These are phyloP conservation scores for Talaromyces islandicus DNA, from an alignment of 2,329 filamentous ascomycete genomes.

Conservation along the genomic window DNA sequence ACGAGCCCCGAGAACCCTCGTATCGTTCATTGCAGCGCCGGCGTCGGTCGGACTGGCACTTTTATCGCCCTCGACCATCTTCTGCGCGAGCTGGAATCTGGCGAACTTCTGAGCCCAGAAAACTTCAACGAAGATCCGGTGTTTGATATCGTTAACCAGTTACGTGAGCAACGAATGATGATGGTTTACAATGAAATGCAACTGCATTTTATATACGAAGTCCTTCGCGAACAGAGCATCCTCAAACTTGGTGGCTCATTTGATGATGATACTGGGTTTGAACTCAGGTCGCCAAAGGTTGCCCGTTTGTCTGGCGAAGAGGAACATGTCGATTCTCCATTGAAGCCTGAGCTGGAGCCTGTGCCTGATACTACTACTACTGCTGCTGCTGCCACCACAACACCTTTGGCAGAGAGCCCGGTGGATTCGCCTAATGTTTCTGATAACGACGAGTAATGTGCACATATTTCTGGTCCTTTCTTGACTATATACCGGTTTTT, in stretches of 20 bases:
- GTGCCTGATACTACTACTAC: constrained; percentile 15
- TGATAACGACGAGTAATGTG: constrained; percentile 24
- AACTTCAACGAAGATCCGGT: constrained; percentile 60
- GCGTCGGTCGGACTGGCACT: constrained; percentile 87
- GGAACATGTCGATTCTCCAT: constrained; percentile 21
- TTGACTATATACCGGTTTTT: neutral
- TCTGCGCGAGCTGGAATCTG: constrained; percentile 71
- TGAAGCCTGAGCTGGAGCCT: constrained; percentile 32
- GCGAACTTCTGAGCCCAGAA: constrained; percentile 54
- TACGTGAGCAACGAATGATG: constrained; percentile 81
- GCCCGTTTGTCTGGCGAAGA: constrained; percentile 26
- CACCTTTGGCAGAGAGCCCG: constrained; percentile 18
- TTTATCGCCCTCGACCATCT: constrained; percentile 96
- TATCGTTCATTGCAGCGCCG: constrained; percentile 82
- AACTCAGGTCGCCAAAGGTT: constrained; percentile 30
- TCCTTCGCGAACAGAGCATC: constrained; percentile 57
- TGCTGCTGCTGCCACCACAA: constrained; percentile 10
- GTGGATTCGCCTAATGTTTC: constrained; percentile 24
- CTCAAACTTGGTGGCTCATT: constrained; percentile 23
- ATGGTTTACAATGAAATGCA: constrained; percentile 93
- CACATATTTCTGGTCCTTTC: neutral
- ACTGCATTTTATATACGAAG: constrained; percentile 82
- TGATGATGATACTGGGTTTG: constrained; percentile 14
- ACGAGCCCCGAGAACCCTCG: constrained; percentile 59
- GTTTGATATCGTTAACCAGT: constrained; percentile 68